These are phyloP conservation scores for Chloris gayana DNA, from an alignment of 176 grass and related monocot species.

Conservation along the genomic window DNA sequence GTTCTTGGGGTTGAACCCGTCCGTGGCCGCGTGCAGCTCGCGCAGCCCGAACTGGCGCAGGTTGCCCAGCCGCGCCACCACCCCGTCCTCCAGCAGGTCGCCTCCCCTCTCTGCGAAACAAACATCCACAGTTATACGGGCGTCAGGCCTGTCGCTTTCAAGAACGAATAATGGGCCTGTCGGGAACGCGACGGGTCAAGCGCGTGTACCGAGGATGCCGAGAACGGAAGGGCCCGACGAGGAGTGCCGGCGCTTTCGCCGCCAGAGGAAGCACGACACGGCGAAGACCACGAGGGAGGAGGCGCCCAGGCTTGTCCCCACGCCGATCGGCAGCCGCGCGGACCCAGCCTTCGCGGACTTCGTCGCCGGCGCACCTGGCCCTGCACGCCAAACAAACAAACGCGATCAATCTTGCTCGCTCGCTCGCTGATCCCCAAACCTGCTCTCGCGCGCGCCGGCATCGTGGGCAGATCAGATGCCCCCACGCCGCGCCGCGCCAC, in stretches of 20 bases:
- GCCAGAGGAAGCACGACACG: slow-evolving; percentile 62
- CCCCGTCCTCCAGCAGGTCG: slow-evolving; percentile 37
- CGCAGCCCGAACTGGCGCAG: slow-evolving; percentile 73
- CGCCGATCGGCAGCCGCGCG: slow-evolving; percentile 54
- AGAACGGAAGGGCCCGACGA: slow-evolving; percentile 45
- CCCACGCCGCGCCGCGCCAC: slow-evolving; percentile 20
- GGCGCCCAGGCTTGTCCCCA: slow-evolving; percentile 71
- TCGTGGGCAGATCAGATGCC: neutral
- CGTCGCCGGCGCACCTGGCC: slow-evolving; percentile 17
- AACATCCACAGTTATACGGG: neutral
- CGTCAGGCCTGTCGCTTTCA: neutral
- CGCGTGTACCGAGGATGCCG: slow-evolving; percentile 60
- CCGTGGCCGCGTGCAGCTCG: slow-evolving; percentile 72
- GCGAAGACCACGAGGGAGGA: slow-evolving; percentile 70
- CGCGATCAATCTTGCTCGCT: neutral
- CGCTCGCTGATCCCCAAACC: slow-evolving; percentile 28
- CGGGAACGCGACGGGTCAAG: neutral
- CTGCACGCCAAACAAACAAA: neutral
- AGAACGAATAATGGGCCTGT: neutral
- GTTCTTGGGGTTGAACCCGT: slow-evolving; percentile 76
- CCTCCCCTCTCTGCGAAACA: slow-evolving; percentile 32
- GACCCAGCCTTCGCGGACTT: slow-evolving; percentile 62
- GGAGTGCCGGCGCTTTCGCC: slow-evolving; percentile 52
- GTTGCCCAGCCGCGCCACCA: slow-evolving; percentile 64
- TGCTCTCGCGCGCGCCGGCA: neutral